These are phyloP conservation scores for Ascochyta lentis DNA, from an alignment of 2,329 filamentous ascomycete genomes.

Conservation along the genomic window DNA sequence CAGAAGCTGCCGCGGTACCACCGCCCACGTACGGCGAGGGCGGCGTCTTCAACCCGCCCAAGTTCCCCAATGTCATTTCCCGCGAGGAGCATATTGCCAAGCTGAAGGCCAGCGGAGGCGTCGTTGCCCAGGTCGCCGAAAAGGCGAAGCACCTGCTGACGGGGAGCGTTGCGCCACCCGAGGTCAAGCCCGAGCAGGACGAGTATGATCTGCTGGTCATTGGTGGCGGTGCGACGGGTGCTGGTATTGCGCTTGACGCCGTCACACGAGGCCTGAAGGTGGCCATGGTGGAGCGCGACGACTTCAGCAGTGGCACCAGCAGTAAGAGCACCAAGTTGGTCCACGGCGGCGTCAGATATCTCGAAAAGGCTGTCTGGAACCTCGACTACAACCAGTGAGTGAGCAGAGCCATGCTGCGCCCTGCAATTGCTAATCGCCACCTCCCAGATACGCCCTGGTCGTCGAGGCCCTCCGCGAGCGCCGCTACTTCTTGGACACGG, in stretches of 20 bases:
- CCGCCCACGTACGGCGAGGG: constrained; percentile 73
- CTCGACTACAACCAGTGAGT: constrained; percentile 78
- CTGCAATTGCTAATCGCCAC: constrained; percentile 12
- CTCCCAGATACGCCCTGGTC: constrained; percentile 68
- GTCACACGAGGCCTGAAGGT: constrained; percentile 80
- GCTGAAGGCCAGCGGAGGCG: constrained; percentile 61
- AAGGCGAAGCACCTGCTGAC: constrained; percentile 54
- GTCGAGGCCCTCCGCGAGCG: constrained; percentile 82
- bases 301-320: constrained; percentile 82
- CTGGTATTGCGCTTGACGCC: constrained; percentile 82
- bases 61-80: constrained; percentile 68
- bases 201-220: constrained; percentile 81
- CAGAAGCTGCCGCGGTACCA: constrained; percentile 71
- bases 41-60: constrained; percentile 70
- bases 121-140: constrained; percentile 33
- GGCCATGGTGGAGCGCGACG: constrained; percentile 80
- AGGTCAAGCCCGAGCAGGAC: constrained; percentile 51
- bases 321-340: constrained; percentile 89
- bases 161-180: constrained; percentile 32
- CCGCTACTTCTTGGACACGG: constrained; percentile 82
- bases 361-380: constrained; percentile 87
- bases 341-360: constrained; percentile 82
- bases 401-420: constrained; percentile 15
- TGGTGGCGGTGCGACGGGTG: constrained; percentile 78
- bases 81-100: constrained; percentile 70